Evolutionary conservation across 2,329 filamentous ascomycete genomes (phyloP).

Genomic region (Penicillium brevicompactum): DNA sequence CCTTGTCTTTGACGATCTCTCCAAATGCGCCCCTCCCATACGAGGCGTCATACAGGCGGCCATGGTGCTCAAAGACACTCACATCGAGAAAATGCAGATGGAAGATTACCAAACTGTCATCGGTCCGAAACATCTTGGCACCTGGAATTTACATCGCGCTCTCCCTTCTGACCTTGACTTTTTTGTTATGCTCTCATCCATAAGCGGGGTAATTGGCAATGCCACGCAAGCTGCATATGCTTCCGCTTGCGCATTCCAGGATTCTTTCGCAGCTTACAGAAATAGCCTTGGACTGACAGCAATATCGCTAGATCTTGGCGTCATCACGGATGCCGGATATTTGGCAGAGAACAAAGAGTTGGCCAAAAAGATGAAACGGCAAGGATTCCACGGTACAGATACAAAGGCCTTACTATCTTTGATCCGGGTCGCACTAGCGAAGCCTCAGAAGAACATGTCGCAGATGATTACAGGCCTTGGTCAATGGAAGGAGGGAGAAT

Average conservation of each 20-base stretch:
- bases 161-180: conserved; percentile 37
- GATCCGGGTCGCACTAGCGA: conserved; percentile 20
- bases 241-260: conserved; percentile 40
- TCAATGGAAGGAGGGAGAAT: conserved; percentile 21
- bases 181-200: conserved; percentile 44
- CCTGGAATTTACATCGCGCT: conserved; percentile 31
- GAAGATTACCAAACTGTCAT: conserved; percentile 35
- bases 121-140: conserved; percentile 35
- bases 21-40: conserved; percentile 18
- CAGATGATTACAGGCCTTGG: conserved; percentile 30
- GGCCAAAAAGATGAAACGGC: conserved; percentile 22
- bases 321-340: conserved; percentile 31
- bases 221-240: conserved; percentile 48
- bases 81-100: conserved; percentile 41
- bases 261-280: conserved; percentile 34
- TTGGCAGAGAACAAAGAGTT: conserved; percentile 22
- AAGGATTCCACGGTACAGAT: conserved; percentile 27
- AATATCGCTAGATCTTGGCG: conserved; percentile 32
- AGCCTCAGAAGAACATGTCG: neutral
- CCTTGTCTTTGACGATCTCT: conserved; percentile 14
- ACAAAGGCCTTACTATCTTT: conserved; percentile 19
- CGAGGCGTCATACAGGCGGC: conserved; percentile 32
- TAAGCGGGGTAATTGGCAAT: conserved; percentile 48
- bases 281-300: conserved; percentile 25
- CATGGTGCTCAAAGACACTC: conserved; percentile 30